Evolutionary conservation across 169 alveolate genomes (phyloP).

Genomic region (Plasmodium vivax): DNA sequence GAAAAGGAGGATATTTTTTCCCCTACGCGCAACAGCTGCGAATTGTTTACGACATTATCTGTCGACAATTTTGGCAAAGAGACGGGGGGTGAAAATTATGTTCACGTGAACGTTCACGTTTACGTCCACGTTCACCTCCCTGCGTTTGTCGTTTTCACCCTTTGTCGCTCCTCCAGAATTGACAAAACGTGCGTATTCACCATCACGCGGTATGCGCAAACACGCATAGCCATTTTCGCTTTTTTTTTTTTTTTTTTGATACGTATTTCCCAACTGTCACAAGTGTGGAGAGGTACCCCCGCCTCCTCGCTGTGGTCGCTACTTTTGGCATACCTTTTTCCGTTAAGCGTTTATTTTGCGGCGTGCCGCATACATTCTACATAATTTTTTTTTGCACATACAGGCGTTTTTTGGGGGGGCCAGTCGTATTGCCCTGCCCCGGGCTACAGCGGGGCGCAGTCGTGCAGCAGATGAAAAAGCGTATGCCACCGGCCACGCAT

Average conservation of each 20-base stretch:
- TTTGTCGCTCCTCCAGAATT: background rate
- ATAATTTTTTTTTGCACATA: background rate
- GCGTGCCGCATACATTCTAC: background rate
- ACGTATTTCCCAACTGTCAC: background rate
- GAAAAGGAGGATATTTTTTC: background rate
- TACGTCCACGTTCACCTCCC: no score
- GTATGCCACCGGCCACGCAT: background rate
- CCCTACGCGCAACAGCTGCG: background rate
- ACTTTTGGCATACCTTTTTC: background rate
- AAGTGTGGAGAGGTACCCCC: background rate
- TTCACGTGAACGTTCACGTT: background rate
- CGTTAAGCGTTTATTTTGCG: background rate
- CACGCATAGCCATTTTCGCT: background rate
- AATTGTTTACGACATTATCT: background rate
- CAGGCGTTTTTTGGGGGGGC: background rate
- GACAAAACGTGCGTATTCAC: background rate
- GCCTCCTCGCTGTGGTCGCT: background rate
- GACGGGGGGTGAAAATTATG: background rate
- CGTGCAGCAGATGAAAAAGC: background rate
- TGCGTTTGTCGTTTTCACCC: background rate
- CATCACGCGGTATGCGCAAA: background rate
- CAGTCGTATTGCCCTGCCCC: background rate
- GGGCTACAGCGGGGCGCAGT: background rate
- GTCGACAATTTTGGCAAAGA: background rate
- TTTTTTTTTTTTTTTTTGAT: background rate